Conservation (phyloP, 1,284 basidiomycete genomes). For the Xerocomus minutiporus region DNA sequence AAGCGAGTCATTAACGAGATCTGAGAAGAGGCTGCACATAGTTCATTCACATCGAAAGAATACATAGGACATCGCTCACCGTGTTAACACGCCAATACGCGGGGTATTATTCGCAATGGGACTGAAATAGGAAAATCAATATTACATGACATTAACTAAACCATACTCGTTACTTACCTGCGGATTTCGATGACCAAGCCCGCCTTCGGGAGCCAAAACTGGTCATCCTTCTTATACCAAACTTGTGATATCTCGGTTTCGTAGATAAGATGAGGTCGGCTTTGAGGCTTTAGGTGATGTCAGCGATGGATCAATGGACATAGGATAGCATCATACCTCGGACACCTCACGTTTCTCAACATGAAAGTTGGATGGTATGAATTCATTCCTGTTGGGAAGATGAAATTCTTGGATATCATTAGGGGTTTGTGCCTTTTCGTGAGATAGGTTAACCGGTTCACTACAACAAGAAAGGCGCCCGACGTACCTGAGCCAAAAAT, state of each 20-base stretch:
- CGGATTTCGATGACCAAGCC: slow-evolving; percentile 67
- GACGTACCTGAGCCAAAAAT: slow-evolving; percentile 59
- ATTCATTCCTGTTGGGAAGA: slow-evolving; percentile 84
- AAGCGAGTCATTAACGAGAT: slow-evolving; percentile 85
- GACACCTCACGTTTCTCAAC: slow-evolving; percentile 69
- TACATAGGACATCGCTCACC: slow-evolving; percentile 36
- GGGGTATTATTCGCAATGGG: slow-evolving; percentile 53
- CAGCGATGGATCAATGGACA: background rate
- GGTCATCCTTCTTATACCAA: slow-evolving; percentile 97
- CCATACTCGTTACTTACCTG: slow-evolving; percentile 42
- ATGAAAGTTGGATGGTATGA: slow-evolving; percentile 84
- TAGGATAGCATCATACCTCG: slow-evolving; percentile 41
- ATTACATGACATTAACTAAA: background rate
- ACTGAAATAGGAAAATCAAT: slow-evolving; percentile 34
- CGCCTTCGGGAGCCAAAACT: slow-evolving; percentile 91
- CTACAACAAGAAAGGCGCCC: background rate
- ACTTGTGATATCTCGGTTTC: slow-evolving; percentile 69
- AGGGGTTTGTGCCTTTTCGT: slow-evolving; percentile 49
- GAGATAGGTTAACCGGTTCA: slow-evolving; percentile 6
- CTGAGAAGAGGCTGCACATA: slow-evolving; percentile 66
- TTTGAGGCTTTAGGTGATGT: slow-evolving; percentile 49
- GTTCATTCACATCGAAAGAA: slow-evolving; percentile 3
- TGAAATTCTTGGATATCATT: slow-evolving; percentile 68
- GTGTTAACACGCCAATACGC: slow-evolving; percentile 57
- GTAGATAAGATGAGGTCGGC: slow-evolving; percentile 71